Conservation (phyloP, 2,329 filamentous ascomycete species). For the Beauveria varroae region DNA sequence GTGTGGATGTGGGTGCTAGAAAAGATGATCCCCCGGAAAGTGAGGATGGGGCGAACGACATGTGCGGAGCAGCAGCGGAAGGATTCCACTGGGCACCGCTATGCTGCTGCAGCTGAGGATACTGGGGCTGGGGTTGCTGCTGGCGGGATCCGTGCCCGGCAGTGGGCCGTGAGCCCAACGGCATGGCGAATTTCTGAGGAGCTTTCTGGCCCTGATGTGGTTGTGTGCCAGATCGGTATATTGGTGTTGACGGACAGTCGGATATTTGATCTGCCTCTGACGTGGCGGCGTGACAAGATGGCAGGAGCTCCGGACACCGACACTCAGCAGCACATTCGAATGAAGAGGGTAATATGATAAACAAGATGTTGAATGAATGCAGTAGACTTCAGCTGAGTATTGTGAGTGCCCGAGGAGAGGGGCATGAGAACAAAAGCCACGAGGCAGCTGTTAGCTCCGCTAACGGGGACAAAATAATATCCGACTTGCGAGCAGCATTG, state of each 20-base stretch:
- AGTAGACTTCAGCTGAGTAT: not conserved
- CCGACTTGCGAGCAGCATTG: not conserved
- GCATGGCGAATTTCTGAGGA: not conserved
- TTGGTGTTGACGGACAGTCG: not conserved
- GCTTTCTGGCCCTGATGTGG: not conserved
- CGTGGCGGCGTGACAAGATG: not conserved
- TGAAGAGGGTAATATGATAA: too few species aligned
- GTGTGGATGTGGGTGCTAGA: not conserved
- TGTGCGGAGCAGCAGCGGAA: slow-evolving; percentile 1
- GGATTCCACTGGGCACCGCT: not conserved
- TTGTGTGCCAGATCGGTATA: not conserved
- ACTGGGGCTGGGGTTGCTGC: not conserved
- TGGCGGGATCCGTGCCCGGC: not conserved
- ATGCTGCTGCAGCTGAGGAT: not conserved
- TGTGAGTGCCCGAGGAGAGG: not conserved
- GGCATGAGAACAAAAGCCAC: not conserved
- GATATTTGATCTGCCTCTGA: not conserved
- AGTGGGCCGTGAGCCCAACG: not conserved
- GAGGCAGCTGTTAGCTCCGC: not conserved
- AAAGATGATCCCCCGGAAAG: not conserved
- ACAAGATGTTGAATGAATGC: not conserved
- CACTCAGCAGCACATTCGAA: not conserved
- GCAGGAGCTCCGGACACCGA: not conserved
- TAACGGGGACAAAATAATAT: not conserved
- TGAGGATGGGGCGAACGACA: slow-evolving; percentile 9